Evolutionary conservation across 106 monocot species (phyloP), one percentile per base, ranked within the genome.

Genomic region (Dendrobium chrysotoxum): DNA sequence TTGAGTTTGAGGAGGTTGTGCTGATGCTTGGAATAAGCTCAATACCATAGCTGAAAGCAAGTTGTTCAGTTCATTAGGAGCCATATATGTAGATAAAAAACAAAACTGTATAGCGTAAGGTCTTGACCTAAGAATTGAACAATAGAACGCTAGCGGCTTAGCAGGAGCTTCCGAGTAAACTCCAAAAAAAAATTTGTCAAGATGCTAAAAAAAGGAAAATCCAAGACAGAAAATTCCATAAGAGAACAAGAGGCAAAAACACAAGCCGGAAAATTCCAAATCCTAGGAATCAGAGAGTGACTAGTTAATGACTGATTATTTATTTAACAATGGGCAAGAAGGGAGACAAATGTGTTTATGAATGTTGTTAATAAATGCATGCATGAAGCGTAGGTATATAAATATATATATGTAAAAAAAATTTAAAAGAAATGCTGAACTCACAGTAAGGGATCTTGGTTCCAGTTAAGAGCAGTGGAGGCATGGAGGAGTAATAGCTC

Each of bases 41-140:
- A 68, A 10, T 31, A 41, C 72, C 85, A 79, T 85, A 82, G 71
- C 70, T 80, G 26, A 39, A n/a, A 50, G 11, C 15, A 50, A 50
- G 50, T 50, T 50, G 50, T 50, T 50, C 1, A 13, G 50, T 16
- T 50, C 50, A 50, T 50, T 15, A 50, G 50, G 50, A 50, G 1
- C 25, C 23, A 28, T 68, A 12, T 68, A 68, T 68, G 67, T 38
- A 71, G 38, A 35, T 21, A 13, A 50, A 50, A 50, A 50, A 50
- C 50, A 50, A 50, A 50, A 50, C 15, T 50, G 11, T 50, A 13
- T 11, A 50, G 50, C 13, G 15, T 13, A 15, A 50, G 15, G 50
- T 50, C 50, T 50, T 13, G 7, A 74, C 74, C 74, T 74, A 74
- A 20, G 17, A 74, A 74, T 74, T 20, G 41, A 74, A 41, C 38